Conservation (phyloP, 208 protist species). For the Lotmaria passim region DNA sequence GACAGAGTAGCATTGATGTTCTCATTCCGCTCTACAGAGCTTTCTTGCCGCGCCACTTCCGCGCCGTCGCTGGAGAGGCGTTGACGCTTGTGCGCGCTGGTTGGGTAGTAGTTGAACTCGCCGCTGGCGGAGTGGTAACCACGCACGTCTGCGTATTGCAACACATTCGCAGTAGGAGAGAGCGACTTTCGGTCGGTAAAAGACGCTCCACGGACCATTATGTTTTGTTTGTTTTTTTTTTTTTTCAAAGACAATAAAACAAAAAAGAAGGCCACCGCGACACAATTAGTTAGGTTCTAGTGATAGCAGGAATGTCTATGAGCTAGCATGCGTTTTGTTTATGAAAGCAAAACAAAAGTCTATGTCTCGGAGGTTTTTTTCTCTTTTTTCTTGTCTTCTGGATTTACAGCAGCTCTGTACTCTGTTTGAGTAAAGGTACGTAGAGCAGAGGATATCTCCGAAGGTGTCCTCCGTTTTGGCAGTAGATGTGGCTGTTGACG, state of each 20-base stretch:
- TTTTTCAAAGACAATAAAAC: background rate
- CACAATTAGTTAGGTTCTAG: background rate
- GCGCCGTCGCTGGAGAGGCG: background rate
- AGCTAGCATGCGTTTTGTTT: background rate
- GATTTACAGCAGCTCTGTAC: too few relatives aligned
- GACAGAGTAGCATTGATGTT: background rate
- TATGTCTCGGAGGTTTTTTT: background rate
- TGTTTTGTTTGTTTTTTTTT: background rate
- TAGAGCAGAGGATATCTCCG: too few relatives aligned
- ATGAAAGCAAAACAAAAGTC: background rate
- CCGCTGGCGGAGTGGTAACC: slow-evolving; percentile 40
- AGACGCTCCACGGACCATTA: too few relatives aligned
- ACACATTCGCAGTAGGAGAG: background rate
- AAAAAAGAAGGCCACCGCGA: background rate
- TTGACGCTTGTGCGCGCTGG: slow-evolving; percentile 43
- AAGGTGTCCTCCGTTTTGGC: too few relatives aligned
- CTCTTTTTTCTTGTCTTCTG: too few relatives aligned
- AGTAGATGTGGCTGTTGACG: too few relatives aligned
- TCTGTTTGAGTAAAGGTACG: too few relatives aligned
- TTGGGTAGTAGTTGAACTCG: slow-evolving; percentile 53
- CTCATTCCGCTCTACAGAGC: background rate
- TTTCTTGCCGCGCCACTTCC: background rate
- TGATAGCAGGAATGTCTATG: background rate
- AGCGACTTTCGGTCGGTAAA: background rate
- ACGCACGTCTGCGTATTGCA: background rate